Percentiles rank a stretch among this genome's conserved stretches.
phyloP scores from a whole-genome alignment of 2,329 filamentous ascomycete species.

The Fonsecaea multimorphosa region DNA sequence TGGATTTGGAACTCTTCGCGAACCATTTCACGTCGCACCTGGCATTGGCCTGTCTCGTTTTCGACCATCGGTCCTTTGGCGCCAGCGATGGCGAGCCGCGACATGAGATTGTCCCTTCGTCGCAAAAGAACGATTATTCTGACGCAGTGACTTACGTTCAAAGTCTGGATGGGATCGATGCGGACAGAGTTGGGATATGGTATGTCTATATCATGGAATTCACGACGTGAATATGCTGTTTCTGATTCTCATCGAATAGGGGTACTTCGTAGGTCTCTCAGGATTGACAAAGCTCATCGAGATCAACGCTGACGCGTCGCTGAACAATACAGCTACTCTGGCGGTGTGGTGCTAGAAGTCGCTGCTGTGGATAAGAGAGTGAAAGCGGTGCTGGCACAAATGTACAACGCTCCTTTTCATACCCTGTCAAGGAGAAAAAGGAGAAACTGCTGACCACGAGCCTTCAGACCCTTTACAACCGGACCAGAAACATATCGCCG shows the following conservation, averaged over 20 bases:
- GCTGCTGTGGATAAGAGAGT: slow-evolving; percentile 48
- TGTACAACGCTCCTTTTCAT: too few relatives aligned
- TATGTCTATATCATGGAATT: slow-evolving; percentile 30
- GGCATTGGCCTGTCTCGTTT: slow-evolving; percentile 39
- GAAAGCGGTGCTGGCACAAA: slow-evolving; percentile 43
- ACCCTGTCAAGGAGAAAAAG: too few relatives aligned
- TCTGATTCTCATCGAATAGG: slow-evolving; percentile 48
- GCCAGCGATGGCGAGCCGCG: slow-evolving; percentile 44
- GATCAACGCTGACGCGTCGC: too few relatives aligned
- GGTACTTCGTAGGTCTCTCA: too few relatives aligned
- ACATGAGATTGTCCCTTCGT: slow-evolving; percentile 42
- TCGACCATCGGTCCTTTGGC: slow-evolving; percentile 44
- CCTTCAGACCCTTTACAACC: too few relatives aligned
- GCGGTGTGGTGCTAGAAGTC: slow-evolving; percentile 48
- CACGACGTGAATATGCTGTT: slow-evolving; percentile 40
- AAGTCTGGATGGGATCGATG: too few relatives aligned
- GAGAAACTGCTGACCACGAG: too few relatives aligned
- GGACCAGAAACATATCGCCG: too few relatives aligned
- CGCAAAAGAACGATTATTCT: too few relatives aligned
- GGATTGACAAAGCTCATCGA: too few relatives aligned
- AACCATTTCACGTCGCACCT: slow-evolving; percentile 26
- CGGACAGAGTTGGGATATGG: too few relatives aligned
- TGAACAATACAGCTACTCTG: slow-evolving; percentile 22
- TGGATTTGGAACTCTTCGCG: slow-evolving; percentile 25
- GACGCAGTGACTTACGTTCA: too few relatives aligned